Evolutionary conservation across 2,329 filamentous ascomycete species (phyloP).

Genomic region (Exophiala xenobiotica): DNA sequence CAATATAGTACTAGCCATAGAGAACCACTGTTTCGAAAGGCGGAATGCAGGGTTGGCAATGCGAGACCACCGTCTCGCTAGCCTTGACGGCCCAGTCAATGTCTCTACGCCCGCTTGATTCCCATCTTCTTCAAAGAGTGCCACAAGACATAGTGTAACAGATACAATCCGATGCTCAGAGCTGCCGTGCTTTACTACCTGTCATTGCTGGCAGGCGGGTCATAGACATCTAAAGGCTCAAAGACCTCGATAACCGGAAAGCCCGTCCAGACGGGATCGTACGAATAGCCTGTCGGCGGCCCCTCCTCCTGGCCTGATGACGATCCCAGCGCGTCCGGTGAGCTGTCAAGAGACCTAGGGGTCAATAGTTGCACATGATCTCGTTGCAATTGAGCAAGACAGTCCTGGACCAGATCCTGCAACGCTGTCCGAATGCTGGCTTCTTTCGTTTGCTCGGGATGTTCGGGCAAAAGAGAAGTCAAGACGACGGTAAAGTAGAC

Average conservation of each 20-base stretch:
- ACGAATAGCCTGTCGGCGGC: background rate
- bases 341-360: background rate
- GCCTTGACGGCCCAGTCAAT: too few relatives aligned
- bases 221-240: too few relatives aligned
- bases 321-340: background rate
- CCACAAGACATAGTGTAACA: too few relatives aligned
- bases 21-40: too few relatives aligned
- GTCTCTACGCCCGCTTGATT: too few relatives aligned
- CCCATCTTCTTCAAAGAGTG: too few relatives aligned
- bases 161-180: too few relatives aligned
- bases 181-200: too few relatives aligned
- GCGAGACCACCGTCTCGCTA: too few relatives aligned
- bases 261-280: conserved; percentile 17
- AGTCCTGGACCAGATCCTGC: conserved; percentile 11
- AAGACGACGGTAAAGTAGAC: conserved; percentile 27
- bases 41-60: too few relatives aligned
- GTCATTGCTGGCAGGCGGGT: too few relatives aligned
- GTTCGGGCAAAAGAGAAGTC: conserved; percentile 13
- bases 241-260: conserved; percentile 16
- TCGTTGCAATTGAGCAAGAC: conserved; percentile 11
- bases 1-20: too few relatives aligned
- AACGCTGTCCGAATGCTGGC: conserved; percentile 9
- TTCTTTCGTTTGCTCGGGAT: conserved; percentile 1
- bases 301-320: background rate
- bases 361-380: conserved; percentile 1